A percentile compares a stretch with the other conserved stretches of the same genome.
These are phyloP conservation scores for Neurospora sp. DNA, from an alignment of 495 filamentous ascomycete species.

Conservation along the genomic window DNA sequence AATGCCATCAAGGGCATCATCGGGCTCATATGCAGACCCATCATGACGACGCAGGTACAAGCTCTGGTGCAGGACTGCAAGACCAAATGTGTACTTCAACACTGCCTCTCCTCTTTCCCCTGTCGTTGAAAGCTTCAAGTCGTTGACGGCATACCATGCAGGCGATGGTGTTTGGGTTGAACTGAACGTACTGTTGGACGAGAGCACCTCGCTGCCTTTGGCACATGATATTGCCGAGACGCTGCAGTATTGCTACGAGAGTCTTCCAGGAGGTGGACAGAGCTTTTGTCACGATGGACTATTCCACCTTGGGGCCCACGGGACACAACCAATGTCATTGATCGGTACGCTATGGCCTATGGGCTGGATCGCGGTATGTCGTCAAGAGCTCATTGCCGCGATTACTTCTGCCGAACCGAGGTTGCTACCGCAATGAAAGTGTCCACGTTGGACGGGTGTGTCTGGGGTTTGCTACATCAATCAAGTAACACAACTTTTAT, in stretches of 20 bases:
- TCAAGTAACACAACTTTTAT: not conserved
- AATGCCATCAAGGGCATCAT: slow-evolving; percentile 40
- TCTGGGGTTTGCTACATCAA: not conserved
- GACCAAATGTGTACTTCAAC: slow-evolving; percentile 43
- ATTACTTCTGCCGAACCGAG: not conserved
- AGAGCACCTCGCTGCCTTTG: slow-evolving; percentile 26
- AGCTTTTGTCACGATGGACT: slow-evolving; percentile 40
- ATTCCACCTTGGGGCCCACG: slow-evolving; percentile 10
- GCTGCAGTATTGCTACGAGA: slow-evolving; percentile 36
- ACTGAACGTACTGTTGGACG: slow-evolving; percentile 35
- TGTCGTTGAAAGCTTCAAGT: slow-evolving; percentile 36
- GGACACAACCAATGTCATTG: slow-evolving; percentile 4
- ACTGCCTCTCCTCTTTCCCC: slow-evolving; percentile 36
- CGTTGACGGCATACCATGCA: slow-evolving; percentile 35
- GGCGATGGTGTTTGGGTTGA: slow-evolving; percentile 42
- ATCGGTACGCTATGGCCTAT: not conserved
- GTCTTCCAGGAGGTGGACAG: slow-evolving; percentile 36
- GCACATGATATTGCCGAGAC: slow-evolving; percentile 42
- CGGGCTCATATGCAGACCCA: slow-evolving; percentile 30
- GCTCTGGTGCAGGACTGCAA: slow-evolving; percentile 41
- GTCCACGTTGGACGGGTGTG: not conserved
- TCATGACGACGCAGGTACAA: slow-evolving; percentile 43
- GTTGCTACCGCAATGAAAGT: not conserved
- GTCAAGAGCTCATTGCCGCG: not conserved
- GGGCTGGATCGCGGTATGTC: not conserved